Evolutionary conservation across 2,329 filamentous ascomycete species (phyloP), one percentile per base, ranked within the genome.

Genomic region (Colletotrichum godetiae): DNA sequence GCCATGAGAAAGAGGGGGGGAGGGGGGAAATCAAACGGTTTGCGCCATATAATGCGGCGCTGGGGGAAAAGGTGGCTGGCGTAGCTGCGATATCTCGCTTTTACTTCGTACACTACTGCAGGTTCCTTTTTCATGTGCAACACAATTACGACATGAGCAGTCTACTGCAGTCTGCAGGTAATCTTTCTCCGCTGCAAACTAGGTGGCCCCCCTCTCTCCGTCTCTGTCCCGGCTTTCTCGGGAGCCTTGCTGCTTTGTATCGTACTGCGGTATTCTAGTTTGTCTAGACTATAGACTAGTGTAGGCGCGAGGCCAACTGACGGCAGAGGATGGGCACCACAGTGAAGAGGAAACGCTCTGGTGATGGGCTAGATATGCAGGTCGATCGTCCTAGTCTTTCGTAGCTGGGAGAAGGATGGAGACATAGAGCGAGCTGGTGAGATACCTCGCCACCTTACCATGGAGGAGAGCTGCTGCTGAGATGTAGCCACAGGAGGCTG

Each of bases 251-350:
- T 49, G 42, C 7, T 22, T 49, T 42, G 13, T 46, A n/a, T n/a
- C 8, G 42, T 11, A n/a, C 4, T 35, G 11, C 19, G 42, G 42
- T 19, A 10, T n/a, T 8, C 42, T 49, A 11, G 22, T 8, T 56
- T 29, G 27, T 29, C 27, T 29, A 29, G 27, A 29, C 11, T 15
- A 37, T 22, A 61, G 56, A 57, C 71, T 71, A 70, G 66, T 46
- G 67, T 70, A 70, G 60, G 60, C 60, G 61, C 67, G 35, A 61
- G 67, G 67, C 24, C 46, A 46, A n/a, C n/a, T 4, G 24, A 29
- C 29, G n/a, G 2, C 58, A 12, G 19, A 42, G 29, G 35, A 19
- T 53, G 33, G 11, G 19, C 19, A 49, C 15, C 7, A 11, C 8
- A 15, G 37, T 42, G 42, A 49, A 22, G 19, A 49, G 42, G 19